Conservation (phyloP, 2,329 filamentous ascomycete species). For the Aureobasidium subglaciale region DNA sequence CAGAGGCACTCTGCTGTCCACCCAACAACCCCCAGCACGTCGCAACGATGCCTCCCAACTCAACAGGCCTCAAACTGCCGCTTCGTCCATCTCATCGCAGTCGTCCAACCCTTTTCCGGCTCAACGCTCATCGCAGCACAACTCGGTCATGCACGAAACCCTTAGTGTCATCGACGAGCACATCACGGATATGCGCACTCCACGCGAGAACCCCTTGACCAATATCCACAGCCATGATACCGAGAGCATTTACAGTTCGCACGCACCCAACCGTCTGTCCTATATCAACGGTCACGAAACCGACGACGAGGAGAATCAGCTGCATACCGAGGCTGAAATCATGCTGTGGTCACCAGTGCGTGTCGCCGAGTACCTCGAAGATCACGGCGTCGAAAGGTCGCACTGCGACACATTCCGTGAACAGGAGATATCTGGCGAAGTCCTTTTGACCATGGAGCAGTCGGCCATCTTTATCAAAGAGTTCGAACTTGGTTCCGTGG, state of each 20-base stretch:
- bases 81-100: background rate
- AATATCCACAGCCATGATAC: conserved; percentile 56
- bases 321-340: conserved; percentile 68
- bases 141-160: conserved; percentile 86
- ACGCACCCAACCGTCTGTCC: conserved; percentile 65
- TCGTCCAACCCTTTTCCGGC: background rate
- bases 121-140: conserved; percentile 32
- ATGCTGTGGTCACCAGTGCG: conserved; percentile 70
- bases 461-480: conserved; percentile 92
- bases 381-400: conserved; percentile 73
- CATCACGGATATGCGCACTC: conserved; percentile 74
- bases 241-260: conserved; percentile 70
- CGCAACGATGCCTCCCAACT: background rate
- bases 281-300: conserved; percentile 94
- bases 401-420: conserved; percentile 93
- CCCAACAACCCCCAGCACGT: conserved; percentile 11
- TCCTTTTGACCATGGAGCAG: conserved; percentile 90
- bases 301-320: conserved; percentile 76
- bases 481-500: conserved; percentile 87
- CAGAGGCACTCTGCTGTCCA: conserved; percentile 24
- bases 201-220: conserved; percentile 52
- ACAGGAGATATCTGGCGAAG: conserved; percentile 92
- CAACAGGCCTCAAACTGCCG: background rate
- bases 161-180: conserved; percentile 95
- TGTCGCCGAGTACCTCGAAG: conserved; percentile 84